Conservation (phyloP, 1,284 basidiomycete genomes). For the Marasmius sp. region DNA sequence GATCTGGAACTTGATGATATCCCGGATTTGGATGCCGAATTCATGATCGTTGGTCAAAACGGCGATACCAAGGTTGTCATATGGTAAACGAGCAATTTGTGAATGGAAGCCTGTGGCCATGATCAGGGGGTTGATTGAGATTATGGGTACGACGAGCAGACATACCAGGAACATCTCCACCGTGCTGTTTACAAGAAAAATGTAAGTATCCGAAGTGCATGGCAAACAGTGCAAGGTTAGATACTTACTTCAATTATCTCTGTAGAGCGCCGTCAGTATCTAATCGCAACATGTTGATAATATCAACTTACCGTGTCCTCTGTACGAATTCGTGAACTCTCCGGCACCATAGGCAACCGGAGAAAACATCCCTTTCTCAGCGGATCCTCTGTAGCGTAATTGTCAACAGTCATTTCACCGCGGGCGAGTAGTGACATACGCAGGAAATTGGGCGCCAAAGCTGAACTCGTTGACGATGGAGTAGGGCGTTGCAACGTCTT, state of each 20-base stretch:
- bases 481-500: slow-evolving; percentile 20
- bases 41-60: slow-evolving; percentile 45
- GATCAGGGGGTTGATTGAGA: slow-evolving; percentile 13
- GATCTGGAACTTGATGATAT: slow-evolving; percentile 34
- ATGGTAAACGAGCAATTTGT: slow-evolving; percentile 34
- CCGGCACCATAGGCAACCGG: slow-evolving; percentile 24
- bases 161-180: slow-evolving; percentile 19
- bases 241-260: slow-evolving; percentile 9
- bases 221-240: not conserved
- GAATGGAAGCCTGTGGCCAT: slow-evolving; percentile 34
- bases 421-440: not conserved
- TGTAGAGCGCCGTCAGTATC: not conserved
- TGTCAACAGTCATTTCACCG: slow-evolving; percentile 3
- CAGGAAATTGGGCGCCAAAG: slow-evolving; percentile 12
- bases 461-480: slow-evolving; percentile 12
- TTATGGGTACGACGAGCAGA: not conserved
- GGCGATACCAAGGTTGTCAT: slow-evolving; percentile 39
- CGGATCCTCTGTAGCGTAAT: not conserved
- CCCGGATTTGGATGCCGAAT: slow-evolving; percentile 28
- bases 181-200: slow-evolving; percentile 12
- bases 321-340: slow-evolving; percentile 18
- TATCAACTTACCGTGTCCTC: slow-evolving; percentile 19
- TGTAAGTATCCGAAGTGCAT: not conserved
- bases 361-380: slow-evolving; percentile 14
- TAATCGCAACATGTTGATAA: not conserved